Base-by-base conservation (phyloP, 495 filamentous ascomycete species). In the Daldinia grandis region DNA sequence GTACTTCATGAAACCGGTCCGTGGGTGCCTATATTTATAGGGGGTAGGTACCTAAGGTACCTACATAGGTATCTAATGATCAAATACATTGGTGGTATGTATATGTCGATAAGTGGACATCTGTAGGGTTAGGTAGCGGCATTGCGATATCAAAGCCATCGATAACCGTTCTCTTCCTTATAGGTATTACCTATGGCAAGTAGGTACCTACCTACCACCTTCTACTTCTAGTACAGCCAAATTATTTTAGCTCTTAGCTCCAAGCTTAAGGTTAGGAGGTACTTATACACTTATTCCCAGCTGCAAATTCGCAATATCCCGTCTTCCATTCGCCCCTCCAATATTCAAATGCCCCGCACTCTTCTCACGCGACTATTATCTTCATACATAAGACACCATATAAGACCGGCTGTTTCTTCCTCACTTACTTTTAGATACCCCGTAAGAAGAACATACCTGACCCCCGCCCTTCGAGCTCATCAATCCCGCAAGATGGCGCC, bases 401-500 rank as follows among this genome's bases (percentile, higher is more conserved):
- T 27, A 55, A 42, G 12, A 38, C 38, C 44, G 19, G 31, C 49
- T 21, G 31, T 59, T 62, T 27, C 28, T 17, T 37, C 66, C 30
- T 27, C 37, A 17, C 62, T 33, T 53, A 25, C 50, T 40, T 50
- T 37, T 37, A 40, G 33, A 15, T 55, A 58, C 15, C 12, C 57
- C 60, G 50, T 60, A 42, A 78, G 73, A 49, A 78, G 78, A 58
- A 72, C 79, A 2, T 86, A 86, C 66, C 80, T 87, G 3, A 83
- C 81, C 27, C 74, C 81, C 62, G 66, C 82, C 27, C 73, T 81
- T 68, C 80, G 82, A 72, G 75, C 79, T 30, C 85, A 87, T 71
- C 84, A 86, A 76, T 83, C 80, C 58, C 81, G 81, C 78, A 92
- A 87, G 76, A 96, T 96, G 93, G 92, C 92, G 25, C 92, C 92